Evolutionary conservation across 352 stramenopile species (phyloP).

Genomic region (Halophytophthora polymorphica): DNA sequence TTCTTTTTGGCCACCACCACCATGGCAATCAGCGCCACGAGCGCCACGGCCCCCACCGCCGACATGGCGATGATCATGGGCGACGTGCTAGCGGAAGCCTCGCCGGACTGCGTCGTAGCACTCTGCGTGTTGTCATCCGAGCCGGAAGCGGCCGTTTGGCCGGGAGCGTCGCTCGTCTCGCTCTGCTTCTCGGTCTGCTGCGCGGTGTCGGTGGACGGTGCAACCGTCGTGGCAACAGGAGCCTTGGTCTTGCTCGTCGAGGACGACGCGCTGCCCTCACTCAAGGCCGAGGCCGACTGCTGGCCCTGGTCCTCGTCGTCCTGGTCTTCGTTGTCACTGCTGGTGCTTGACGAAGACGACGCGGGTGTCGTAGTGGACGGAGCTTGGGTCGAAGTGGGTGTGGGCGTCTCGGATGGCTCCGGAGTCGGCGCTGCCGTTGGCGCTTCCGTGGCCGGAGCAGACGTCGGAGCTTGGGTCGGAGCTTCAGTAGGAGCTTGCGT

Average conservation of each 20-base stretch:
- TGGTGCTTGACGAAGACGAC: background rate
- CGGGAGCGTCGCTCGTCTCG: conserved; percentile 9
- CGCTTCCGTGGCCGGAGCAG: background rate
- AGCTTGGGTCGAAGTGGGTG: conserved; percentile 8
- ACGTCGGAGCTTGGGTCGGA: conserved; percentile 12
- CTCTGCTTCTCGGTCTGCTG: conserved; percentile 8
- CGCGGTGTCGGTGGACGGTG: conserved; percentile 6
- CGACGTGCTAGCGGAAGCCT: conserved; percentile 14
- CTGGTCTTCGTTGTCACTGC: conserved; percentile 13
- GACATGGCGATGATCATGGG: conserved; percentile 27
- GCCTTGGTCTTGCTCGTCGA: conserved; percentile 10
- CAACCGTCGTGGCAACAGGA: conserved; percentile 1
- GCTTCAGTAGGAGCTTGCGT: conserved; percentile 7
- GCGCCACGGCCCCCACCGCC: conserved; percentile 15
- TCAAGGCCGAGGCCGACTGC: background rate
- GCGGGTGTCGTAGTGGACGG: conserved; percentile 11
- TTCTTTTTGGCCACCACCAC: conserved; percentile 28
- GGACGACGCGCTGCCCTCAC: conserved; percentile 1
- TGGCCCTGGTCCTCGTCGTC: background rate
- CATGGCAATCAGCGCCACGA: conserved; percentile 23
- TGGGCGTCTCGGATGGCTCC: conserved; percentile 11
- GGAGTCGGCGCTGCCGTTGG: conserved; percentile 3
- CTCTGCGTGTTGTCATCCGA: conserved; percentile 13
- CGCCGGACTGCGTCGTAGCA: conserved; percentile 20
- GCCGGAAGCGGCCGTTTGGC: too few species aligned